A percentile compares a stretch with the other conserved stretches of the same genome.
These are phyloP conservation scores for Tympanopsis confertula DNA, from an alignment of 2,329 filamentous ascomycete genomes.

Conservation along the genomic window DNA sequence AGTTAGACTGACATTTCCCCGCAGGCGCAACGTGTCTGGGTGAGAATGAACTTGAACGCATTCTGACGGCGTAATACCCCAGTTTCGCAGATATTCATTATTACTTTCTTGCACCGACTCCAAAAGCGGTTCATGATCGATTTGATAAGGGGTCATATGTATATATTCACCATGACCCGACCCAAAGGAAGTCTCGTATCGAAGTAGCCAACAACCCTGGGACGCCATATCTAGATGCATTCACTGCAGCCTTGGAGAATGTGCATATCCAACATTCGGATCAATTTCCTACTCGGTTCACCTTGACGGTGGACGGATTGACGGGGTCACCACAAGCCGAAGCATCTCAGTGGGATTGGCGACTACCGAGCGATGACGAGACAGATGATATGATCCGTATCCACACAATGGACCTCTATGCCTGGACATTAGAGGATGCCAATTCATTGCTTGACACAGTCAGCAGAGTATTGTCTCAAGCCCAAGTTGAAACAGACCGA, in stretches of 20 bases:
- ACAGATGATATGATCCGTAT: slow-evolving; percentile 41
- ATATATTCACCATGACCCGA: slow-evolving; percentile 48
- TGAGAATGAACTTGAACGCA: neutral
- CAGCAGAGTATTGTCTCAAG: slow-evolving; percentile 17
- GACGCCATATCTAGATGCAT: slow-evolving; percentile 51
- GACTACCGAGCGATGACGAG: slow-evolving; percentile 37
- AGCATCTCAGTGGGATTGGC: slow-evolving; percentile 27
- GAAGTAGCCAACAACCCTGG: slow-evolving; percentile 55
- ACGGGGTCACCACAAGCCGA: slow-evolving; percentile 6
- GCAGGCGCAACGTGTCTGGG: slow-evolving; percentile 8
- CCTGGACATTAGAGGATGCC: slow-evolving; percentile 50
- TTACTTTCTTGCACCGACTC: slow-evolving; percentile 43
- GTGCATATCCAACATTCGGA: slow-evolving; percentile 41
- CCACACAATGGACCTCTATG: slow-evolving; percentile 50
- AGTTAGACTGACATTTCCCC: slow-evolving; percentile 8
- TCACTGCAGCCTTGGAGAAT: slow-evolving; percentile 36
- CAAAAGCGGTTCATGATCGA: slow-evolving; percentile 44
- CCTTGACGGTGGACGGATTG: slow-evolving; percentile 36
- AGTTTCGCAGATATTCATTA: slow-evolving; percentile 56
- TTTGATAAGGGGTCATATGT: slow-evolving; percentile 56
- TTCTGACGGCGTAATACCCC: neutral
- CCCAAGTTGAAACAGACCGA: slow-evolving; percentile 36
- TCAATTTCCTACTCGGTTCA: slow-evolving; percentile 47
- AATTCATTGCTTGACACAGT: slow-evolving; percentile 35
- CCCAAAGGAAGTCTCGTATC: slow-evolving; percentile 37